These are phyloP conservation scores for Trichoderma parareesei DNA, from an alignment of 495 filamentous ascomycete species.

Conservation along the genomic window DNA sequence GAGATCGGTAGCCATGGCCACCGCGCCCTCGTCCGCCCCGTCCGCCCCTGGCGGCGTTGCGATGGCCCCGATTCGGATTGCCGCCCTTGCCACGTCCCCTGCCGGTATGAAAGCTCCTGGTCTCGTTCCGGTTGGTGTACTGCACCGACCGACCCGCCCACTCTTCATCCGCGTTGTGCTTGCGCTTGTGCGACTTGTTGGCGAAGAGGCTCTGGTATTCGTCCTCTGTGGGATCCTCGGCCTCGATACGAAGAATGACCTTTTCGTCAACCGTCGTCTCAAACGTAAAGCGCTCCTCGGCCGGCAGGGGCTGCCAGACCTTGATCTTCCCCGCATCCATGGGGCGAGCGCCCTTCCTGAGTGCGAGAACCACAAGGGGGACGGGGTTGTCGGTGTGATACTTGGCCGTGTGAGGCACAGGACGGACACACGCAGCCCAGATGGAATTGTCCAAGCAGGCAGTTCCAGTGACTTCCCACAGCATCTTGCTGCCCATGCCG, in stretches of 20 bases:
- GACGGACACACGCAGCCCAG: slow-evolving; percentile 76
- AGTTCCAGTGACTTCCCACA: slow-evolving; percentile 73
- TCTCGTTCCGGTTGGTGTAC: slow-evolving; percentile 24
- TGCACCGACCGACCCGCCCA: slow-evolving; percentile 21
- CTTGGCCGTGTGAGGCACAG: slow-evolving; percentile 53
- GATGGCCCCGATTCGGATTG: slow-evolving; percentile 25
- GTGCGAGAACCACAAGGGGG: slow-evolving; percentile 69
- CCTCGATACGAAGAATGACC: slow-evolving; percentile 69
- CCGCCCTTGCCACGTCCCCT: slow-evolving; percentile 38
- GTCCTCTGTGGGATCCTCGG: slow-evolving; percentile 49
- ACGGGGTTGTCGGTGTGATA: slow-evolving; percentile 66
- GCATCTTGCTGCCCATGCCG: slow-evolving; percentile 71
- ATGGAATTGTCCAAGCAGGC: slow-evolving; percentile 67
- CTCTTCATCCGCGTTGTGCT: slow-evolving; percentile 46
- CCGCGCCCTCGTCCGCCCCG: slow-evolving; percentile 30
- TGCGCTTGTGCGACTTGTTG: slow-evolving; percentile 49
- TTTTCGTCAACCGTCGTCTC: slow-evolving; percentile 83
- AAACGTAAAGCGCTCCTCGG: slow-evolving; percentile 58
- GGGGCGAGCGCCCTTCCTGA: slow-evolving; percentile 63
- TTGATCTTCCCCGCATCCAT: slow-evolving; percentile 74
- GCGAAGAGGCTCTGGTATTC: slow-evolving; percentile 50
- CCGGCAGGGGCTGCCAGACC: slow-evolving; percentile 70
- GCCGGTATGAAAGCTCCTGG: slow-evolving; percentile 31
- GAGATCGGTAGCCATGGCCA: slow-evolving; percentile 37
- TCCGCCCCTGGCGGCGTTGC: slow-evolving; percentile 14